These are phyloP conservation scores for Neonectria coccinea DNA, from an alignment of 2,329 filamentous ascomycete species.

Conservation along the genomic window DNA sequence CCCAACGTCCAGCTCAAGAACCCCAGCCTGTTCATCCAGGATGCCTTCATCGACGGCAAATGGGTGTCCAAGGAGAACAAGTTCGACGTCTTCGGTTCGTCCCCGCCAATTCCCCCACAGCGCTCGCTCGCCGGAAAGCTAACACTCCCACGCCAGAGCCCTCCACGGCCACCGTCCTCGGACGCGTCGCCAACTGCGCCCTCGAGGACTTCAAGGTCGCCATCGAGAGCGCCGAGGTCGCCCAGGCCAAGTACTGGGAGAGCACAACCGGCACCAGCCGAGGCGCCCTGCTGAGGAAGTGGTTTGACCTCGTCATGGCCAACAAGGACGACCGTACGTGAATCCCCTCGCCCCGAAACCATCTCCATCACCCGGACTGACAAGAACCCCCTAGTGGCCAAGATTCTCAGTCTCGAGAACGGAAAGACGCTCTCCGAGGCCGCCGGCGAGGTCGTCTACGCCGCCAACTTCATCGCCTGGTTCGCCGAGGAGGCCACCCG, in stretches of 20 bases:
- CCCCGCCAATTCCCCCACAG: not conserved
- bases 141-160: slow-evolving; percentile 34
- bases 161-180: slow-evolving; percentile 45
- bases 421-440: slow-evolving; percentile 68
- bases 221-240: slow-evolving; percentile 44
- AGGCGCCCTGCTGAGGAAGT: slow-evolving; percentile 45
- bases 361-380: slow-evolving; percentile 4
- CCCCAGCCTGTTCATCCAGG: slow-evolving; percentile 45
- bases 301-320: slow-evolving; percentile 44
- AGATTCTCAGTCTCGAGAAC: slow-evolving; percentile 60
- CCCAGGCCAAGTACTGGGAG: slow-evolving; percentile 44
- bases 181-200: slow-evolving; percentile 44
- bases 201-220: slow-evolving; percentile 45
- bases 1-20: slow-evolving; percentile 41
- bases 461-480: slow-evolving; percentile 65
- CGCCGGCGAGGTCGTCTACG: slow-evolving; percentile 66
- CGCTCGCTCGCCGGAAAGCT: slow-evolving; percentile 6
- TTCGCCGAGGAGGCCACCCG: slow-evolving; percentile 63
- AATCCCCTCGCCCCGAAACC: not conserved
- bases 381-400: slow-evolving; percentile 45
- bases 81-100: slow-evolving; percentile 46
- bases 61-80: slow-evolving; percentile 47
- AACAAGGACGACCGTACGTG: slow-evolving; percentile 45
- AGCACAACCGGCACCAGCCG: slow-evolving; percentile 45
- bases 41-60: slow-evolving; percentile 46